Percentiles rank a stretch among this genome's conserved stretches.
These are phyloP conservation scores for Aurantiochytrium sp. DNA, from an alignment of 108 stramenopile genomes.

Conservation along the genomic window DNA sequence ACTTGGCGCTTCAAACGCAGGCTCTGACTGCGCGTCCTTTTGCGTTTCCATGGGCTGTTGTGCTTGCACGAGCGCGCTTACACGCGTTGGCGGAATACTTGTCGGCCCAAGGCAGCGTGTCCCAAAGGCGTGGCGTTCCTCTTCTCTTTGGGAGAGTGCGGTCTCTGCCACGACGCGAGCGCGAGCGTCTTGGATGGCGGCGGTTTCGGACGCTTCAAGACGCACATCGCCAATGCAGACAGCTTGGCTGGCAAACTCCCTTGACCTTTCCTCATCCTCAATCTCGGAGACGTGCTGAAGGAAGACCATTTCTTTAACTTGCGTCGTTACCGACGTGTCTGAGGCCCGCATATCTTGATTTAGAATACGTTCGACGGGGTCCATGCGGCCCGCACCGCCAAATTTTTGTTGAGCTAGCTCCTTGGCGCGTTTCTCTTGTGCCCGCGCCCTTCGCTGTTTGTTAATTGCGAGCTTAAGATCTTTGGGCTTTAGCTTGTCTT, in stretches of 20 bases:
- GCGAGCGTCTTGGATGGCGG: background rate
- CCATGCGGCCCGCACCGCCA: background rate
- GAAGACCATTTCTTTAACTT: slow-evolving; percentile 49
- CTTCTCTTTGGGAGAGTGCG: background rate
- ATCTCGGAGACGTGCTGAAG: slow-evolving; percentile 37
- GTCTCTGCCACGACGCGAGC: no score
- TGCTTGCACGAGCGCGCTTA: background rate
- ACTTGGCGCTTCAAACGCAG: background rate
- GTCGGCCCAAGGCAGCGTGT: background rate
- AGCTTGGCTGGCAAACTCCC: slow-evolving; percentile 33
- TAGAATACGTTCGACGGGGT: background rate
- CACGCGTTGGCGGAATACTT: slow-evolving; percentile 14
- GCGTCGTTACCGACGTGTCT: background rate
- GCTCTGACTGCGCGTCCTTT: background rate
- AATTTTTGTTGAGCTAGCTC: background rate
- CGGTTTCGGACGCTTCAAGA: slow-evolving; percentile 21
- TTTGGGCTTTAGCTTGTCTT: slow-evolving; percentile 49
- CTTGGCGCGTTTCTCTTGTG: background rate
- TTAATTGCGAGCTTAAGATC: slow-evolving; percentile 50
- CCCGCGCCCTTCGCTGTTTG: slow-evolving; percentile 23
- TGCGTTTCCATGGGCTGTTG: background rate
- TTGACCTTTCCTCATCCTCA: slow-evolving; percentile 34
- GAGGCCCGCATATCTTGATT: background rate
- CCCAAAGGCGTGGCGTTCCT: background rate
- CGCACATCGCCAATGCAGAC: slow-evolving; percentile 37